phyloP scores from a whole-genome alignment of 495 filamentous ascomycete species.

The Venustampulla echinocandica region DNA sequence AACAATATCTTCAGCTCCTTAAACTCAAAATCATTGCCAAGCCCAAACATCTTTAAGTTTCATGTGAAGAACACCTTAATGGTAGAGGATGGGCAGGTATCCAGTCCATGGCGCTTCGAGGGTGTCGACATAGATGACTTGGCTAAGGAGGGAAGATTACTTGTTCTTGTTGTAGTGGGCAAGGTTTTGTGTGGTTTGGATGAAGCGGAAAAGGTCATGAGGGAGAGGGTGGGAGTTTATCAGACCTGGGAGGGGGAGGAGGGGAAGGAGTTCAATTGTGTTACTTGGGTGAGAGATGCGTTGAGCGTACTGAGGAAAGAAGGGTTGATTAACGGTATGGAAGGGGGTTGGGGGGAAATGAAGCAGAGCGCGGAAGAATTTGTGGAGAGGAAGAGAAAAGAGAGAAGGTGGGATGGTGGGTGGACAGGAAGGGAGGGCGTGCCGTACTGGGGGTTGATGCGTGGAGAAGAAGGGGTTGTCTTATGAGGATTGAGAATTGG shows the following conservation, averaged over 20 bases:
- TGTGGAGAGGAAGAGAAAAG: background rate
- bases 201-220: background rate
- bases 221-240: background rate
- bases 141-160: background rate
- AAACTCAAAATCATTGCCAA: no score
- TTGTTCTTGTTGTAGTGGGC: background rate
- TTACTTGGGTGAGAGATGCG: background rate
- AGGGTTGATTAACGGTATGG: background rate
- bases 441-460: background rate
- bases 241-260: background rate
- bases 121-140: background rate
- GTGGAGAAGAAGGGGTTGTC: background rate
- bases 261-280: background rate
- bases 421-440: background rate
- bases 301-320: background rate
- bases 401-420: background rate
- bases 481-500: background rate
- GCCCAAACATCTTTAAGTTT: background rate
- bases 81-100: background rate
- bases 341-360: background rate
- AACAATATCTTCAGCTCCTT: background rate
- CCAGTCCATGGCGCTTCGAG: background rate
- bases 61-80: background rate
- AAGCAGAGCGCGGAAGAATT: background rate
- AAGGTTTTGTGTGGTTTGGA: background rate